Percentiles rank a stretch among this genome's conserved stretches.
These are phyloP conservation scores for Fusarium sp. DNA, from an alignment of 2,329 filamentous ascomycete species.

Conservation along the genomic window DNA sequence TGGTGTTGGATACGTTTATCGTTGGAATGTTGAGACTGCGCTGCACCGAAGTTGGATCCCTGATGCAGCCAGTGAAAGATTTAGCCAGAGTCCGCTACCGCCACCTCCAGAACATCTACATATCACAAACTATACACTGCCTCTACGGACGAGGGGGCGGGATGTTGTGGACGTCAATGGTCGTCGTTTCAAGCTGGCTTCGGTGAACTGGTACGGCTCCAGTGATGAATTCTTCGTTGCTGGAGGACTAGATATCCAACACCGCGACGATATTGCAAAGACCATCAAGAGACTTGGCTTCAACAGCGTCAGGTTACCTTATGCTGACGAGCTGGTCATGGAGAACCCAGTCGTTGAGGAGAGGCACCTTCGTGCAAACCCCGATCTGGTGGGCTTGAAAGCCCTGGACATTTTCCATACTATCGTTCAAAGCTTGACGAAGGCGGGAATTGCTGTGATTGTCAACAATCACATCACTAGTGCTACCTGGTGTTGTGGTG, in stretches of 20 bases:
- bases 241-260: slow-evolving; percentile 72
- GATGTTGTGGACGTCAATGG: slow-evolving; percentile 70
- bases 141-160: slow-evolving; percentile 70
- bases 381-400: slow-evolving; percentile 67
- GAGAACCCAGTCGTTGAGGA: slow-evolving; percentile 68
- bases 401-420: slow-evolving; percentile 74
- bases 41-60: slow-evolving; percentile 63
- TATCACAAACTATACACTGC: slow-evolving; percentile 65
- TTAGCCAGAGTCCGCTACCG: slow-evolving; percentile 63
- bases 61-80: slow-evolving; percentile 60
- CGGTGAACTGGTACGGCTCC: slow-evolving; percentile 79
- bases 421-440: slow-evolving; percentile 70
- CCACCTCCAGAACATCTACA: slow-evolving; percentile 58
- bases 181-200: slow-evolving; percentile 71
- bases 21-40: slow-evolving; percentile 61
- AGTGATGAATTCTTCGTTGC: slow-evolving; percentile 76
- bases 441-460: slow-evolving; percentile 73
- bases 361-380: slow-evolving; percentile 67
- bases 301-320: slow-evolving; percentile 77
- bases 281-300: slow-evolving; percentile 74
- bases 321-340: slow-evolving; percentile 76
- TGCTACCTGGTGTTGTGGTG: slow-evolving; percentile 77
- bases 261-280: slow-evolving; percentile 70
- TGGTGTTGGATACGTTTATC: slow-evolving; percentile 55
- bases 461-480: slow-evolving; percentile 79